Evolutionary conservation across 352 stramenopile genomes (phyloP).

Genomic region (Phytophthora tentaculata): DNA sequence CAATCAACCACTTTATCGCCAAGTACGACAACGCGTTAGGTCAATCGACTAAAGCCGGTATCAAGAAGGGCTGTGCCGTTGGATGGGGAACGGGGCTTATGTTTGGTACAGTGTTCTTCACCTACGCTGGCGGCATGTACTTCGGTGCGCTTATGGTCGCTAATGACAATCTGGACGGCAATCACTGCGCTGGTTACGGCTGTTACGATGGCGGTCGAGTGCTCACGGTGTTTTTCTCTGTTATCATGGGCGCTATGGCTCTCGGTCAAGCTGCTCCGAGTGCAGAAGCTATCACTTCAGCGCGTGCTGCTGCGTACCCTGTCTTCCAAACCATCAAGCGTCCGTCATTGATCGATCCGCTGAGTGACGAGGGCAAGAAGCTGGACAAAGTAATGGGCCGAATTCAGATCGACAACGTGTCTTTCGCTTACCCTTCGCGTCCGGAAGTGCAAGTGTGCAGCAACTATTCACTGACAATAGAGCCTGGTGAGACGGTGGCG

Average conservation of each 20-base stretch:
- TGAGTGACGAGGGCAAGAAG: constrained; percentile 44
- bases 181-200: constrained; percentile 37
- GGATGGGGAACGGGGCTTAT: constrained; percentile 65
- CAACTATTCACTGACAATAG: constrained; percentile 65
- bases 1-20: constrained; percentile 55
- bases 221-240: constrained; percentile 71
- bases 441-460: constrained; percentile 64
- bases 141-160: constrained; percentile 74
- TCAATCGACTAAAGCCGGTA: constrained; percentile 51
- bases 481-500: constrained; percentile 69
- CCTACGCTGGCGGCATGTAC: constrained; percentile 82
- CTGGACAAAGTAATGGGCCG: constrained; percentile 47
- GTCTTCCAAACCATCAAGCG: constrained; percentile 76
- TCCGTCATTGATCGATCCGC: constrained; percentile 60
- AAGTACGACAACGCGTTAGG: constrained; percentile 68
- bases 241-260: constrained; percentile 79
- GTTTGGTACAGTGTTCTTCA: constrained; percentile 72
- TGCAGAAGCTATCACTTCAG: constrained; percentile 61
- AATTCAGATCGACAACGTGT: constrained; percentile 88
- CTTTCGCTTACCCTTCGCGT: constrained; percentile 69
- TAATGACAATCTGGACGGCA: constrained; percentile 59
- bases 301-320: constrained; percentile 60
- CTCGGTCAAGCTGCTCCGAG: constrained; percentile 72
- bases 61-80: constrained; percentile 56
- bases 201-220: constrained; percentile 77